Base-by-base conservation (phyloP, 2,329 filamentous ascomycete species). In the Trichoderma afroharzianum region DNA sequence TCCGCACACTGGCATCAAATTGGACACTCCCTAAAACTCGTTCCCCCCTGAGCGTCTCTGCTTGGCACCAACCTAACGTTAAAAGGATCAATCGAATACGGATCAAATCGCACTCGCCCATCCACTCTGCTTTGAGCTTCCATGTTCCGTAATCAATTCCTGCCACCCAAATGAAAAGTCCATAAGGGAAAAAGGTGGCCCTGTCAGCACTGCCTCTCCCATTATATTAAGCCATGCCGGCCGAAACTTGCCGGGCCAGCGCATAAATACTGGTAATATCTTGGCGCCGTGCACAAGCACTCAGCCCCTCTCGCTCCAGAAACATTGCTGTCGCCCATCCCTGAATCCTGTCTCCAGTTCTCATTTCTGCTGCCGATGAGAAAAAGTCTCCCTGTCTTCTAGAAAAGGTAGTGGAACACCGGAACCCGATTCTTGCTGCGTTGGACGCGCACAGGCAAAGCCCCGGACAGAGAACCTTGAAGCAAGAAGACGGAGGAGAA, bases 131-230 rank as follows among this genome's bases (percentile, higher is more conserved):
- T 14, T 14, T 28, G 11, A 24, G 47, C n/a, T n/a, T 33, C 14
- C 24, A 36, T 66, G n/a, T n/a, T 33, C 14, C 24, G 36, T 66
- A 30, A 30, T 69, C 59, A 61, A 61, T 50, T 69, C 66, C 66
- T 39, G 57, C 55, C 43, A 24, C 63, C 63, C 15, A 39, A 36
- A 15, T 11, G 39, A 33, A 61, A 36, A 61, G 9, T 6, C 11
- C 3, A 24, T 24, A 36, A 36, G 14, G 50, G 26, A 64, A 64
- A 66, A 36, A 55, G 63, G 43, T 53, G 63, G 30, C 47, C 66
- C 39, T 62, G 66, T 69, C 66, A 69, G 66, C 66, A 69, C 66
- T 61, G 66, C 66, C 66, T 69, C 66, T 26, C 21, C 66, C 36
- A 33, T 69, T 26, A 68, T 59, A 59, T 61, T 50, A 69, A 68